Evolutionary conservation across 495 filamentous ascomycete species (phyloP).

Genomic region (Tuber microsphaerosporum): DNA sequence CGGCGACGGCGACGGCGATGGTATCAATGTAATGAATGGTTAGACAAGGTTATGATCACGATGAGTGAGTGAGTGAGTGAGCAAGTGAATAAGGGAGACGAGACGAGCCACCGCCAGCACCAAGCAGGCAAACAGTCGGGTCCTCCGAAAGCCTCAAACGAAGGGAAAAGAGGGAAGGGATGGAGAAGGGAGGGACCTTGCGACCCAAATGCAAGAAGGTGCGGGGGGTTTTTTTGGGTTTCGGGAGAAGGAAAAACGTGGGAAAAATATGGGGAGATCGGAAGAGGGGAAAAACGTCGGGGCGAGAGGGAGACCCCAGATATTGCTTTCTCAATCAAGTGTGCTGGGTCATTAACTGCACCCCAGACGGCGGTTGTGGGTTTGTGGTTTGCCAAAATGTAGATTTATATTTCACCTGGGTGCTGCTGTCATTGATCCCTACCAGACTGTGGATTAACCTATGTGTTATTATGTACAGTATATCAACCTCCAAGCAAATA

Average conservation of each 20-base stretch:
- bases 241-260: slow-evolving; percentile 37
- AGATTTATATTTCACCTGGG: slow-evolving; percentile 1
- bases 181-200: slow-evolving; percentile 33
- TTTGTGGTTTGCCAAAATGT: background rate
- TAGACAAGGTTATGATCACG: background rate
- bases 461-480: background rate
- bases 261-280: slow-evolving; percentile 39
- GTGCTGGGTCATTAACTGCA: background rate
- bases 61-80: background rate
- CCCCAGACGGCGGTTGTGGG: background rate
- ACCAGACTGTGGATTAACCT: background rate
- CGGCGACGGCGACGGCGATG: slow-evolving; percentile 9
- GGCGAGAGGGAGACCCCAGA: slow-evolving; percentile 28
- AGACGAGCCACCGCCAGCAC: background rate
- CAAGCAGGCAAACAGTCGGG: background rate
- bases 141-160: background rate
- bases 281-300: slow-evolving; percentile 38
- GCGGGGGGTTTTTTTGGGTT: slow-evolving; percentile 38
- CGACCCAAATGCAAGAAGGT: slow-evolving; percentile 38
- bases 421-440: slow-evolving; percentile 1
- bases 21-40: background rate
- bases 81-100: background rate
- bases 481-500: background rate
- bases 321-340: slow-evolving; percentile 3
- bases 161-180: slow-evolving; percentile 11